Evolutionary conservation across 179 eudicot species (phyloP).

Genomic region (Silene noctiflora): DNA sequence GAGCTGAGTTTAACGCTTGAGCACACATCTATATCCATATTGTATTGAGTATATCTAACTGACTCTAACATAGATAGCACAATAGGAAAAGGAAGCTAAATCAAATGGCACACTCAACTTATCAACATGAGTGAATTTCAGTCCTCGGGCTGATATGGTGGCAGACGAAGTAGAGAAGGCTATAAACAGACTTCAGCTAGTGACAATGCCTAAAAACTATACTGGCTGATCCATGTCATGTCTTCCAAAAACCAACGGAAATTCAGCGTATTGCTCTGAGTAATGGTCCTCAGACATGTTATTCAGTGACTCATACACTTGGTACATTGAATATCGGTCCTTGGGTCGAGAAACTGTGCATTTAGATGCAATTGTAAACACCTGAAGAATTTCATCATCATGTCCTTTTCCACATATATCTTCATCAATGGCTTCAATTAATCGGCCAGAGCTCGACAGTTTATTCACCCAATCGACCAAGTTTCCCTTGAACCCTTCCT

Average conservation of each 20-base stretch:
- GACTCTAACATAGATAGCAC: constrained; percentile 5
- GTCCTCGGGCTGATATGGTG: neutral
- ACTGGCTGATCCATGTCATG: constrained; percentile 28
- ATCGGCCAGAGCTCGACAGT: constrained; percentile 50
- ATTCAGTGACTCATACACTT: constrained; percentile 72
- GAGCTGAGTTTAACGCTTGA: no score
- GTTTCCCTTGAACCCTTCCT: constrained; percentile 71
- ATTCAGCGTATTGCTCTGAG: constrained; percentile 75
- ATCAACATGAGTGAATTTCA: no score
- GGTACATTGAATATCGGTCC: constrained; percentile 75
- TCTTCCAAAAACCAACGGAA: constrained; percentile 60
- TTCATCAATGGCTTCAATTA: constrained; percentile 65
- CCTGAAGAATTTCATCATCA: constrained; percentile 66
- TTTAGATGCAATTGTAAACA: constrained; percentile 57
- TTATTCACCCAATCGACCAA: constrained; percentile 79
- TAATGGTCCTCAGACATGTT: constrained; percentile 53
- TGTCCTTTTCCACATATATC: constrained; percentile 60
- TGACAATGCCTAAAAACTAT: constrained; percentile 5
- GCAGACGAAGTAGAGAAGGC: constrained; percentile 1
- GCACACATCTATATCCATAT: no score
- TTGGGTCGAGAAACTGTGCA: constrained; percentile 64
- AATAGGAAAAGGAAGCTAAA: constrained; percentile 5
- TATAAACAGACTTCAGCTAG: no score
- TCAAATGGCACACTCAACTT: neutral
- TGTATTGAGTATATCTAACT: neutral